These are phyloP conservation scores for Exophiala aquamarina DNA, from an alignment of 2,329 filamentous ascomycete genomes.

Conservation along the genomic window DNA sequence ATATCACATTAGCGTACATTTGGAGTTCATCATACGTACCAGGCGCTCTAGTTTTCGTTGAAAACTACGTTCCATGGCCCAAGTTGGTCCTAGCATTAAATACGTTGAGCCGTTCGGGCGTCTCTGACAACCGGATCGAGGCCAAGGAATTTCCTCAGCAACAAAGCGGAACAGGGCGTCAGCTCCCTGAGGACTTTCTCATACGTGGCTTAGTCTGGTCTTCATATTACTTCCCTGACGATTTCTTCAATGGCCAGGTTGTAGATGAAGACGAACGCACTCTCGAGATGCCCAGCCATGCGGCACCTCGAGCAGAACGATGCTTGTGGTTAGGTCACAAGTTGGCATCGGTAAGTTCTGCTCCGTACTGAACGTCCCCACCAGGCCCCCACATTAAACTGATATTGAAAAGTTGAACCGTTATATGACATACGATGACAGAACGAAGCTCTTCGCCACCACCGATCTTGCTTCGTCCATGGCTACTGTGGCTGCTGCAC, in stretches of 20 bases:
- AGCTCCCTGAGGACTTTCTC: constrained; percentile 60
- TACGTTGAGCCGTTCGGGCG: constrained; percentile 45
- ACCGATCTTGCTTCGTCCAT: constrained; percentile 28
- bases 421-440: constrained; percentile 40
- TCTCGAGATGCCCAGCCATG: constrained; percentile 51
- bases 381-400: background rate
- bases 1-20: constrained; percentile 56
- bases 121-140: constrained; percentile 37
- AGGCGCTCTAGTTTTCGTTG: constrained; percentile 39
- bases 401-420: constrained; percentile 27
- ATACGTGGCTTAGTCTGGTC: constrained; percentile 58
- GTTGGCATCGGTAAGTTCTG: constrained; percentile 41
- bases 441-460: constrained; percentile 32
- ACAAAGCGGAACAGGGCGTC: constrained; percentile 41
- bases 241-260: constrained; percentile 51
- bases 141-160: constrained; percentile 42
- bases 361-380: background rate
- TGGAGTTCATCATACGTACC: constrained; percentile 42
- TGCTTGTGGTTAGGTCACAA: constrained; percentile 51
- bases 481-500: background rate
- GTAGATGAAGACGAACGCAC: constrained; percentile 57
- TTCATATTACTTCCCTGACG: constrained; percentile 48
- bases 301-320: constrained; percentile 49
- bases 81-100: constrained; percentile 55
- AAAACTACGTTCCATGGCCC: constrained; percentile 51